Conservation (phyloP, 164 flowering plant species). For the Cinnamomum micranthum region DNA sequence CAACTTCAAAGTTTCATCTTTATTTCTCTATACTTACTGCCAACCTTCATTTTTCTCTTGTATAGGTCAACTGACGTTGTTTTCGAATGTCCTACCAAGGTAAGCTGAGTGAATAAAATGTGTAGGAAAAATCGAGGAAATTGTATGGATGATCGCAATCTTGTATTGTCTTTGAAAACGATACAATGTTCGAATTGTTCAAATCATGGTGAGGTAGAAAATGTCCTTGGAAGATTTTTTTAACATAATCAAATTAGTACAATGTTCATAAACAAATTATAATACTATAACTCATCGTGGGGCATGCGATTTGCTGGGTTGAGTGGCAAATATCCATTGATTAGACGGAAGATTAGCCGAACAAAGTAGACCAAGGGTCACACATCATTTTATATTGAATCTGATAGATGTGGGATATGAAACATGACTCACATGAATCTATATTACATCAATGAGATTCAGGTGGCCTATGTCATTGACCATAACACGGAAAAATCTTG, state of each 20-base stretch:
- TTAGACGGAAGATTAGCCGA: not conserved
- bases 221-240: constrained; percentile 2
- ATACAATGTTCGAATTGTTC: not conserved
- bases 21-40: constrained; percentile 1
- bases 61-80: not conserved
- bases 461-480: not conserved
- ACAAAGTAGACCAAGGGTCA: not conserved
- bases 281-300: not conserved
- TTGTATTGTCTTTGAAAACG: no score
- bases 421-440: constrained; percentile 1
- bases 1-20: not conserved
- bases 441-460: constrained; percentile 2
- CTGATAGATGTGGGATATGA: no score
- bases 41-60: constrained; percentile 3
- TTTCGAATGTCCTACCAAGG: not conserved
- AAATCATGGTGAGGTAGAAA: not conserved
- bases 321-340: not conserved
- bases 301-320: not conserved
- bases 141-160: no score
- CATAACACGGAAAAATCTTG: not conserved
- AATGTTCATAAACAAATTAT: not conserved
- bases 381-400: not conserved
- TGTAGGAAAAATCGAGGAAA: not conserved
- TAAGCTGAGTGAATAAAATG: not conserved
- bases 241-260: not conserved